Evolutionary conservation across 108 stramenopile species (phyloP).

Genomic region (Cyclotella baltica): DNA sequence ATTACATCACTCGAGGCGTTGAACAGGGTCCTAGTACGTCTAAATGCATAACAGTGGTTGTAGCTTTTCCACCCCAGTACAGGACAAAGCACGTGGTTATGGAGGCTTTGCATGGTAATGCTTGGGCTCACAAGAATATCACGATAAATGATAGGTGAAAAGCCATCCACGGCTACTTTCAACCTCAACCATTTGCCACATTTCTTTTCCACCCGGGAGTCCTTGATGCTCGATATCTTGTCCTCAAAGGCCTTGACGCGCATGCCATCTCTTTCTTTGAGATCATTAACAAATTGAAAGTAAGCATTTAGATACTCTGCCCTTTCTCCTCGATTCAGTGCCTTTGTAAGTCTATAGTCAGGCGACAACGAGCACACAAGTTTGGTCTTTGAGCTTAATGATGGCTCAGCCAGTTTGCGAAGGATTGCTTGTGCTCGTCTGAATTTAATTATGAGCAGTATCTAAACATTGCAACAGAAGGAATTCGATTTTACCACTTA

Average conservation of each 20-base stretch:
- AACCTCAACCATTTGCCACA: slow-evolving; percentile 20
- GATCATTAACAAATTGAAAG: not conserved
- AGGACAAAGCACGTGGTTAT: slow-evolving; percentile 26
- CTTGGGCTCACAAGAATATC: slow-evolving; percentile 15
- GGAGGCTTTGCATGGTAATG: slow-evolving; percentile 16
- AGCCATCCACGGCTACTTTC: slow-evolving; percentile 11
- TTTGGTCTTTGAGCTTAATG: too few species aligned
- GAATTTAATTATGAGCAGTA: too few species aligned
- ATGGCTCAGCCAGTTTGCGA: too few species aligned
- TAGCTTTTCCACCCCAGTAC: slow-evolving; percentile 21
- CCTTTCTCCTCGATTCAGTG: too few species aligned
- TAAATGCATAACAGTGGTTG: slow-evolving; percentile 28
- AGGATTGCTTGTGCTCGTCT: too few species aligned
- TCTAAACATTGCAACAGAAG: too few species aligned
- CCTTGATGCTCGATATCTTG: not conserved
- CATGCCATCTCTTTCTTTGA: not conserved
- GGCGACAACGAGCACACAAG: too few species aligned
- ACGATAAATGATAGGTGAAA: not conserved
- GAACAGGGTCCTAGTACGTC: not conserved
- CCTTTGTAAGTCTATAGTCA: too few species aligned
- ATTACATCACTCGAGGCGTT: not conserved
- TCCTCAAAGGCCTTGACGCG: slow-evolving; percentile 7
- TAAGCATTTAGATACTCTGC: too few species aligned
- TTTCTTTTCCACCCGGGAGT: not conserved
- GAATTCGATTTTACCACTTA: too few species aligned